Evolutionary conservation across 1,284 basidiomycete genomes (phyloP), one percentile per base, ranked within the genome.

Genomic region (Trichosporon ovoides): DNA sequence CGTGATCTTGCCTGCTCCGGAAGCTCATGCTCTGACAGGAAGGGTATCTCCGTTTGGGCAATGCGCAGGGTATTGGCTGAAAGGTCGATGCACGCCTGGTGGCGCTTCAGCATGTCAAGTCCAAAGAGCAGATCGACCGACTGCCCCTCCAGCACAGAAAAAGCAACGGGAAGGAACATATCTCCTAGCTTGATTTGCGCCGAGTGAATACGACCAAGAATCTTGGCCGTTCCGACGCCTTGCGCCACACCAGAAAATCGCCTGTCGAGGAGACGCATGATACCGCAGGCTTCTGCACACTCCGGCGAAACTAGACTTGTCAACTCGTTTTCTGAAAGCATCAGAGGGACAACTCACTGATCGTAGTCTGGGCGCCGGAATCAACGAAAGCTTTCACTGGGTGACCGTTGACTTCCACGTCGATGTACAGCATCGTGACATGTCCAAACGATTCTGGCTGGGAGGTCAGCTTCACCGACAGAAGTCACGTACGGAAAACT

Each of bases 311-410:
- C 92, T 94, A 64, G 7, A 49, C 28, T 31, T 31, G 38, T 16
- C 35, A 56, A 31, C 13, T 10, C 20, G 22, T 5, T 9, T 22
- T 2, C 18, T 2, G 4, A 3, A 3, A 6, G 13, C 18, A 18
- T 16, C 20, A 10, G 12, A 22, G 11, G n/a, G 19, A 48, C 24
- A 16, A 80, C 89, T 73, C 64, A 94, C 91, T 96, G 78, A 98
- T 97, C 0, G 95, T 98, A 56, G 87, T 85, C 68, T 98, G 96
- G 3, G 96, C 95, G 24, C 95, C 95, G 65, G 91, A 95, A 73
- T 98, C 95, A 22, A 98, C 96, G 70, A 98, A 98, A 0, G 96
- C 96, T 74, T 94, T 96, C 36, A 98, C 85, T 1, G 87, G 86
- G 55, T 83, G 82, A 0, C 89, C 89, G 69, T 98, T 98, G 3